Percentiles rank a stretch among this genome's conserved stretches.
These are phyloP conservation scores for Periconia digitata DNA, from an alignment of 2,329 filamentous ascomycete species.

Conservation along the genomic window DNA sequence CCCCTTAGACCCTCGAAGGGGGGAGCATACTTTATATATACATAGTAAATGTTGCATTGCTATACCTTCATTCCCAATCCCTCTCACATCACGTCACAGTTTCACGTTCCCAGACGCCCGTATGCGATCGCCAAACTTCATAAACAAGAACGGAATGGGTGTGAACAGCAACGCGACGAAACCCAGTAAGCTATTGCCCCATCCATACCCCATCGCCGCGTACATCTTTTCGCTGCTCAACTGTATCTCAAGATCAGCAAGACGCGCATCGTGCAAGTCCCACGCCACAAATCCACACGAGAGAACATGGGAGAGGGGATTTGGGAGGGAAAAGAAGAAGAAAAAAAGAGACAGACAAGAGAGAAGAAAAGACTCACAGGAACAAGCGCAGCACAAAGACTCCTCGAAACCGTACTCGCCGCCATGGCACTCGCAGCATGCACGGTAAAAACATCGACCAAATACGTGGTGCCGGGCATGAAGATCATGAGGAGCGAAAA, in stretches of 20 bases:
- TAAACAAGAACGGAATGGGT: slow-evolving; percentile 41
- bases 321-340: too few relatives aligned
- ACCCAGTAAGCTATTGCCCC: slow-evolving; percentile 42
- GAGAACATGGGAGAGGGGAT: too few relatives aligned
- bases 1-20: too few relatives aligned
- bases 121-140: slow-evolving; percentile 37
- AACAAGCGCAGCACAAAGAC: slow-evolving; percentile 42
- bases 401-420: slow-evolving; percentile 44
- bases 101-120: slow-evolving; percentile 31
- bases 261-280: too few relatives aligned
- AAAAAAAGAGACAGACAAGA: too few relatives aligned
- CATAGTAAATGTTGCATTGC: too few relatives aligned
- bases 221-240: slow-evolving; percentile 42
- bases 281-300: too few relatives aligned
- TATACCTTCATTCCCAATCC: neutral
- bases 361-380: slow-evolving; percentile 30
- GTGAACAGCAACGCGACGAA: slow-evolving; percentile 33
- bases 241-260: too few relatives aligned
- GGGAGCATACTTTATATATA: too few relatives aligned
- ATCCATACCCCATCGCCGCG: slow-evolving; percentile 42
- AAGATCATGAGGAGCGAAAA: slow-evolving; percentile 40
- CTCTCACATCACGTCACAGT: too few relatives aligned
- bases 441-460: slow-evolving; percentile 46
- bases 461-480: slow-evolving; percentile 44
- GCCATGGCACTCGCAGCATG: slow-evolving; percentile 48